A percentile compares a stretch with the other conserved stretches of the same genome.
Evolutionary conservation across 106 monocot species (phyloP).

Genomic region (Acanthochlamys bracteata): DNA sequence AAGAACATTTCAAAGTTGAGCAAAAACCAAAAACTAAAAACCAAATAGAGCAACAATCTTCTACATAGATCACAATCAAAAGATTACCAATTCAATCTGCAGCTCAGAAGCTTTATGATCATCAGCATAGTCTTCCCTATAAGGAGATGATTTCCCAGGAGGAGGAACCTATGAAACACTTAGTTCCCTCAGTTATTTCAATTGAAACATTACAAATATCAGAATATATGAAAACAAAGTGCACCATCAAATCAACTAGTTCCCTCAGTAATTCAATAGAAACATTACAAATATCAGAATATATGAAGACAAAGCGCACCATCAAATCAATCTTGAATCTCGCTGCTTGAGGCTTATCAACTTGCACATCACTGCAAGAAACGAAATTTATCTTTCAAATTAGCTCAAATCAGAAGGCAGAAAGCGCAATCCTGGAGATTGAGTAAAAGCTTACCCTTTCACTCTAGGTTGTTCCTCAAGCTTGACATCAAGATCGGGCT

Average conservation of each 20-base stretch:
- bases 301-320: constrained; percentile 35
- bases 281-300: constrained; percentile 6
- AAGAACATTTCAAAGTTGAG: constrained; percentile 10
- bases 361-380: constrained; percentile 25
- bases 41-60: constrained; percentile 1
- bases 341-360: constrained; percentile 34
- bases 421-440: not conserved
- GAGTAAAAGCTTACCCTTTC: constrained; percentile 46
- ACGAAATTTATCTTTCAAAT: not conserved
- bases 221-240: constrained; percentile 5
- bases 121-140: constrained; percentile 33
- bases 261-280: not conserved
- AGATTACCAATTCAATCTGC: constrained; percentile 54
- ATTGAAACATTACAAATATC: not conserved
- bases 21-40: constrained; percentile 1
- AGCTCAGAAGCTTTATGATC: constrained; percentile 21
- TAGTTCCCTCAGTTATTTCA: not conserved
- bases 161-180: constrained; percentile 56
- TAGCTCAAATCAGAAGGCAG: not conserved
- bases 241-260: constrained; percentile 83
- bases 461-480: constrained; percentile 14
- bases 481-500: constrained; percentile 20
- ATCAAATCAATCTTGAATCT: constrained; percentile 88
- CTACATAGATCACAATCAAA: not conserved
- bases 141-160: constrained; percentile 60